These are phyloP conservation scores for Phyllosticta citrichinensis DNA, from an alignment of 2,329 filamentous ascomycete species.

Conservation along the genomic window DNA sequence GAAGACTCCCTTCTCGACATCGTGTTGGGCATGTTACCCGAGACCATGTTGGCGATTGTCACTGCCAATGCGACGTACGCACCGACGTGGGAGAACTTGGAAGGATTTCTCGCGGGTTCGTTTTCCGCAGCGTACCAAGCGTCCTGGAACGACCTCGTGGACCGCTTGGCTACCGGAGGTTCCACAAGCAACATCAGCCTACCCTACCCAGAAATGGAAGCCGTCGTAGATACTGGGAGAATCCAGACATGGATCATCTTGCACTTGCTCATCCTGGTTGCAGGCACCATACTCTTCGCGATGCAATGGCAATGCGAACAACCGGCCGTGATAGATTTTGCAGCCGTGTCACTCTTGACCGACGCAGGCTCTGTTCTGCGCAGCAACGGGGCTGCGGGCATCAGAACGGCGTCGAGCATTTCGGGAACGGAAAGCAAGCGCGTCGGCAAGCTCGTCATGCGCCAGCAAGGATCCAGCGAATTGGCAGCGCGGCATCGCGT, in stretches of 20 bases:
- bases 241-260: background rate
- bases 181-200: conserved; percentile 1
- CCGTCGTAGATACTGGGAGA: background rate
- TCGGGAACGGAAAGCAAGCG: background rate
- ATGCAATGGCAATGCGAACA: background rate
- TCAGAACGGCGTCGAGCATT: background rate
- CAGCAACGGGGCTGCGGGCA: background rate
- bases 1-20: background rate
- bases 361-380: background rate
- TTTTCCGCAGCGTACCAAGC: conserved; percentile 3
- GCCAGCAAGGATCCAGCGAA: background rate
- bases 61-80: conserved; percentile 6
- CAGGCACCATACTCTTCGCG: background rate
- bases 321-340: background rate
- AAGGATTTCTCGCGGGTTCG: conserved; percentile 1
- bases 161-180: background rate
- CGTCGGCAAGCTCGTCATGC: background rate
- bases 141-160: conserved; percentile 2
- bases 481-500: background rate
- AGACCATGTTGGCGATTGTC: conserved; percentile 3
- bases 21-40: conserved; percentile 2
- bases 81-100: background rate
- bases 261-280: background rate
- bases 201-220: background rate
- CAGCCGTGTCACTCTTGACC: background rate